A percentile compares a stretch with the other conserved stretches of the same genome.
Conservation (phyloP, 1,284 basidiomycete species). For the Ceratobasidium sp. region DNA sequence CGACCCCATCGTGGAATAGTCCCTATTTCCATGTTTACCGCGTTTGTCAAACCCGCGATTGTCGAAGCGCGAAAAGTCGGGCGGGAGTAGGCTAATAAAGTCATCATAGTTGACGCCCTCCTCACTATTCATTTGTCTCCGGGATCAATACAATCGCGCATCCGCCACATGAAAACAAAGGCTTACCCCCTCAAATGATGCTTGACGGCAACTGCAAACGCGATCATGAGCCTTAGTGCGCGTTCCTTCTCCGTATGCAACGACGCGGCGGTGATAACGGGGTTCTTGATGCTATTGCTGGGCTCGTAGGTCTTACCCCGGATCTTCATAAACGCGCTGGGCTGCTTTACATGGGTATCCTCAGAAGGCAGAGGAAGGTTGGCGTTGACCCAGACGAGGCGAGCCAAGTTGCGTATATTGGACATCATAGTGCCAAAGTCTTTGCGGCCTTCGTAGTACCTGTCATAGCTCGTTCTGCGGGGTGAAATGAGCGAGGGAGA, state of each 20-base stretch:
- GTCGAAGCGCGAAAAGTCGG: constrained; percentile 59
- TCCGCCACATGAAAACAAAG: background rate
- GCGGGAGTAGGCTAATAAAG: constrained; percentile 71
- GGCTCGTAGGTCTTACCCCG: constrained; percentile 42
- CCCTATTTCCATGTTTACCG: constrained; percentile 30
- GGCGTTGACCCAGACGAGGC: constrained; percentile 83
- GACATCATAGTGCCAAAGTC: constrained; percentile 74
- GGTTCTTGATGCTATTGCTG: constrained; percentile 37
- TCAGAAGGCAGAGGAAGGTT: constrained; percentile 65
- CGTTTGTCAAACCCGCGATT: constrained; percentile 33
- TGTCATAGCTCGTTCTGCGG: constrained; percentile 28
- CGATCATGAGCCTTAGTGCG: constrained; percentile 71
- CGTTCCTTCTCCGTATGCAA: constrained; percentile 78
- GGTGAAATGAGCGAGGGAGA: constrained; percentile 67
- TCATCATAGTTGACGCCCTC: constrained; percentile 68
- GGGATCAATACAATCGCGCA: background rate
- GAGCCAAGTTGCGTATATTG: constrained; percentile 70
- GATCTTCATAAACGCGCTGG: constrained; percentile 38
- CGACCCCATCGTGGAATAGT: constrained; percentile 5
- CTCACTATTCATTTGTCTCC: constrained; percentile 55
- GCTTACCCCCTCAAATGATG: constrained; percentile 72
- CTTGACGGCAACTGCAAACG: constrained; percentile 76
- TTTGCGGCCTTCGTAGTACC: constrained; percentile 82
- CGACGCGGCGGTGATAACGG: constrained; percentile 61
- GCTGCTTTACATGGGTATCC: constrained; percentile 45